These are phyloP conservation scores for Suillus luteus DNA, from an alignment of 768 basidiomycete species.

Conservation along the genomic window DNA sequence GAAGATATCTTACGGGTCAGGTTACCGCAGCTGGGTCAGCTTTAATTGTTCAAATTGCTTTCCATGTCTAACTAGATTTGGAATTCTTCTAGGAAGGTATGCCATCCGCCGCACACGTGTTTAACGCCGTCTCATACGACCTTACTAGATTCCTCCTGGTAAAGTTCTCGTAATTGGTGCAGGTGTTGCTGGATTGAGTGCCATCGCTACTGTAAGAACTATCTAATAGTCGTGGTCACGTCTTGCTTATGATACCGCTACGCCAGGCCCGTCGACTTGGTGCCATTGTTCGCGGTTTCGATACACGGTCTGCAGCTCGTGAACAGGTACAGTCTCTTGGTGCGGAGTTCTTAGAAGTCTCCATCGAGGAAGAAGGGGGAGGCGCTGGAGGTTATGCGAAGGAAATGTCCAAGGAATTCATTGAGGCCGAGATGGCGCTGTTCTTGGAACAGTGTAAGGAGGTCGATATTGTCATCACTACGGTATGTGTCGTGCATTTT, in stretches of 20 bases:
- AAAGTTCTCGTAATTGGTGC: constrained; percentile 89
- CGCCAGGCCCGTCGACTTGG: constrained; percentile 75
- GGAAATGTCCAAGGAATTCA: constrained; percentile 88
- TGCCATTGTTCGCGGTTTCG: constrained; percentile 87
- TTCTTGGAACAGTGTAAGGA: constrained; percentile 89
- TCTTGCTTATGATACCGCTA: background rate
- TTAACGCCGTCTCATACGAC: constrained; percentile 20
- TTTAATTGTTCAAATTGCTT: constrained; percentile 8
- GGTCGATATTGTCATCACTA: constrained; percentile 88
- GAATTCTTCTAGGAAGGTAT: constrained; percentile 44
- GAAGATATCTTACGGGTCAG: constrained; percentile 87
- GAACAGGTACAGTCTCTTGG: constrained; percentile 91
- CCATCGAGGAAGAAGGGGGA: constrained; percentile 77
- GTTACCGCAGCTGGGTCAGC: constrained; percentile 87
- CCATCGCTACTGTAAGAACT: constrained; percentile 71
- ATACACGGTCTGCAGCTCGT: constrained; percentile 80
- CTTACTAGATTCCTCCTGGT: constrained; percentile 79
- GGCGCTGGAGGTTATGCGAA: constrained; percentile 88
- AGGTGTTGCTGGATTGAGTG: constrained; percentile 87
- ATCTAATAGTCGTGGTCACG: background rate
- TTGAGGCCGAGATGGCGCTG: constrained; percentile 85
- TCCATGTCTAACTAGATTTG: constrained; percentile 7
- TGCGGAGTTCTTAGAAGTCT: constrained; percentile 87
- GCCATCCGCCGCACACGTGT: constrained; percentile 1
- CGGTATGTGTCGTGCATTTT: constrained; percentile 39